Conservation (phyloP, 495 filamentous ascomycete genomes). For the Hypoxylon cercidicola region DNA sequence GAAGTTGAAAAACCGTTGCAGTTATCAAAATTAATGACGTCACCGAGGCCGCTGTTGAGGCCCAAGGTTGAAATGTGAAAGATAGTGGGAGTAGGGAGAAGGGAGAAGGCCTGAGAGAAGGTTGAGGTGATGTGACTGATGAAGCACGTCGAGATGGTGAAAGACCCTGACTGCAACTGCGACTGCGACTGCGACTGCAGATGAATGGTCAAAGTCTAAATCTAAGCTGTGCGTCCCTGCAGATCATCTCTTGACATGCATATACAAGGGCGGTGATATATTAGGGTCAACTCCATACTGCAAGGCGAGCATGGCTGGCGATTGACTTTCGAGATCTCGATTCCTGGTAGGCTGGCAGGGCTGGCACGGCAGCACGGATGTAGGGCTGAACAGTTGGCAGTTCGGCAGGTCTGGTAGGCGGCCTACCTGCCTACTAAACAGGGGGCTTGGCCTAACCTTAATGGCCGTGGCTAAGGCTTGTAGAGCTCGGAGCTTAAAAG, state of each 20-base stretch:
- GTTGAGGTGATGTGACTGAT: background rate
- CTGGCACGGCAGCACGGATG: too few relatives aligned
- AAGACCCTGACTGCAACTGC: constrained; percentile 12
- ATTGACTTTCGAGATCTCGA: constrained; percentile 30
- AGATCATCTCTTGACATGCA: constrained; percentile 38
- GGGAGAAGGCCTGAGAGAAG: background rate
- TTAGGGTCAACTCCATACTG: constrained; percentile 6
- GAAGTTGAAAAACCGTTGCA: constrained; percentile 2
- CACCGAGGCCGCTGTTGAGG: constrained; percentile 6
- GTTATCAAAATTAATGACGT: constrained; percentile 21
- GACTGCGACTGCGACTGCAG: constrained; percentile 3
- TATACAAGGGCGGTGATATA: constrained; percentile 11
- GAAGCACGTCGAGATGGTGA: background rate
- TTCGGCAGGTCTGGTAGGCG: background rate
- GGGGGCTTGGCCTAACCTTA: background rate
- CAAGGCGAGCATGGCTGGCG: constrained; percentile 19
- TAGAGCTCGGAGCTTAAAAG: background rate
- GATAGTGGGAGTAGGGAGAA: background rate
- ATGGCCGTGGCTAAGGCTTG: constrained; percentile 1
- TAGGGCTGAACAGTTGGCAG: constrained; percentile 33
- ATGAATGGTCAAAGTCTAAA: constrained; percentile 21
- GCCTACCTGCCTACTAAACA: background rate
- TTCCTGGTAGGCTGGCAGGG: constrained; percentile 1
- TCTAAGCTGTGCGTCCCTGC: constrained; percentile 26
- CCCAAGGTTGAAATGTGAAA: background rate